These are phyloP conservation scores for Trichoderma aggressivum DNA, from an alignment of 2,329 filamentous ascomycete genomes.

Conservation along the genomic window DNA sequence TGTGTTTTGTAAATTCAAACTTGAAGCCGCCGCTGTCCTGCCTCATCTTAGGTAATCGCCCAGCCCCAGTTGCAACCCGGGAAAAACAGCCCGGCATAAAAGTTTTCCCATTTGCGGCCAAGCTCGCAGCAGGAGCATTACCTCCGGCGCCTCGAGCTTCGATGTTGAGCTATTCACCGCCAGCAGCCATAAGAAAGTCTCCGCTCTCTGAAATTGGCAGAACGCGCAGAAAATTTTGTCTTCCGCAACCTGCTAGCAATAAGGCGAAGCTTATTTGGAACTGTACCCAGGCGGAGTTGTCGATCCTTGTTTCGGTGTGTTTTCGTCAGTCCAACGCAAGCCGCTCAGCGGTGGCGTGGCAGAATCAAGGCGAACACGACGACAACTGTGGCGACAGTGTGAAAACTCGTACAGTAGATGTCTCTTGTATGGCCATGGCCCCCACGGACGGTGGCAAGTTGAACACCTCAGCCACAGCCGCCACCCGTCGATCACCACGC, in stretches of 20 bases:
- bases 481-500: slow-evolving; percentile 10
- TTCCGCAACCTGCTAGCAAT: not conserved
- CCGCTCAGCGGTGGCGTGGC: not conserved
- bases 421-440: not conserved
- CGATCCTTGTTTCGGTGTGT: not conserved
- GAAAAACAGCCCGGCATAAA: not conserved
- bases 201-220: not conserved
- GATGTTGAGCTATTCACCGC: not conserved
- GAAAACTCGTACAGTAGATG: not conserved
- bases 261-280: not conserved
- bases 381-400: not conserved
- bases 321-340: not conserved
- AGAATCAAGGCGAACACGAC: not conserved
- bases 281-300: not conserved
- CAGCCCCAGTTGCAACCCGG: not conserved
- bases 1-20: not conserved
- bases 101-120: slow-evolving; percentile 11
- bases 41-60: not conserved
- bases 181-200: not conserved
- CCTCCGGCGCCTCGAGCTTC: slow-evolving; percentile 1
- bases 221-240: not conserved
- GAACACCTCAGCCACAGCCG: not conserved
- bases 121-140: slow-evolving; percentile 7
- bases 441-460: not conserved
- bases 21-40: not conserved